phyloP scores from a whole-genome alignment of 2,329 filamentous ascomycete species.

The Xylaria sp. region DNA sequence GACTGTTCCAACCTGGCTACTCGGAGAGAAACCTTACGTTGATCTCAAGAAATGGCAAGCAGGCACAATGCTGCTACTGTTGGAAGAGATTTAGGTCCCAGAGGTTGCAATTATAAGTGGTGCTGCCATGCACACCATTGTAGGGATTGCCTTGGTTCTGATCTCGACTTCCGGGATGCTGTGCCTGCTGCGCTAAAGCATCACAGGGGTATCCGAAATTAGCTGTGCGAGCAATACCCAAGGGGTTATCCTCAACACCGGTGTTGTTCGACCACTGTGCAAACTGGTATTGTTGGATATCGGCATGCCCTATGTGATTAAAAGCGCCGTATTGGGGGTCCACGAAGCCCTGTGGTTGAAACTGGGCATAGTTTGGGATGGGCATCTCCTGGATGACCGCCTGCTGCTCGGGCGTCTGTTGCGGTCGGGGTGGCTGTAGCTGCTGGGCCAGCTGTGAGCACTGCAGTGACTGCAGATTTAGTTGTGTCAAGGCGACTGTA shows the following conservation, averaged over 20 bases:
- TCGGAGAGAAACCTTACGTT: background rate
- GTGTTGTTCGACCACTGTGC: background rate
- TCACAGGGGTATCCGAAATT: background rate
- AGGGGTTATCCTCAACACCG: background rate
- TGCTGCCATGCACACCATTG: background rate
- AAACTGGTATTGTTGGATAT: background rate
- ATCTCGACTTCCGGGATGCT: background rate
- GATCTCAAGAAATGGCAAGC: background rate
- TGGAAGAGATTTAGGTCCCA: background rate
- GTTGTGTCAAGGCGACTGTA: background rate
- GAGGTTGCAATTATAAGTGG: background rate
- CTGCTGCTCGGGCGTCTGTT: background rate
- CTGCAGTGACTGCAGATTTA: background rate
- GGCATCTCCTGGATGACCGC: background rate
- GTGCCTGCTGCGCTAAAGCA: background rate
- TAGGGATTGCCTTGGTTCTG: background rate
- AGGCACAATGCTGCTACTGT: background rate
- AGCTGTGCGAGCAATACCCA: background rate
- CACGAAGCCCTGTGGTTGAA: background rate
- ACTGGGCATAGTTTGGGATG: background rate
- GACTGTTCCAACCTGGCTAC: no score
- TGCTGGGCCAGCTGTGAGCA: background rate
- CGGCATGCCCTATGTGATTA: background rate
- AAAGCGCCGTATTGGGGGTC: background rate
- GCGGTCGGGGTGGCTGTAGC: background rate